A percentile compares a stretch with the other conserved stretches of the same genome.
phyloP scores from a whole-genome alignment of 176 grass and related monocot species.

The Miscanthus lutarioriparius region DNA sequence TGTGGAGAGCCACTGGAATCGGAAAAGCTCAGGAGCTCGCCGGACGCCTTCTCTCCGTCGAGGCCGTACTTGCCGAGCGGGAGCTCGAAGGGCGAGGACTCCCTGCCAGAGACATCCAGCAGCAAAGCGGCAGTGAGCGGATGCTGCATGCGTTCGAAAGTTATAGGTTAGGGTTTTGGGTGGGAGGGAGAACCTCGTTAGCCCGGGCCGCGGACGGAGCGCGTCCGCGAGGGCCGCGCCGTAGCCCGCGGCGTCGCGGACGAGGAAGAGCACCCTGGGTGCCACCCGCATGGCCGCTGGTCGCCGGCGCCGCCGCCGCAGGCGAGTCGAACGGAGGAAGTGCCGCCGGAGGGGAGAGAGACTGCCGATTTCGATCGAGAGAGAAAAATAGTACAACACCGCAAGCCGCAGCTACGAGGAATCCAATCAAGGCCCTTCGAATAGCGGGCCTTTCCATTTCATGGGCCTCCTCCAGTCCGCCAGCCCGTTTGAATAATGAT shows the following conservation, averaged over 20 bases:
- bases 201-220: constrained; percentile 33
- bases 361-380: background rate
- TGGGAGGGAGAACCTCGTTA: constrained; percentile 52
- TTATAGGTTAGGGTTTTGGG: constrained; percentile 35
- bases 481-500: background rate
- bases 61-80: constrained; percentile 60
- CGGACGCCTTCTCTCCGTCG: constrained; percentile 40
- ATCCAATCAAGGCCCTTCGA: too few species aligned
- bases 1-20: constrained; percentile 57
- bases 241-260: constrained; percentile 59
- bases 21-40: constrained; percentile 66
- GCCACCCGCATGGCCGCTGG: constrained; percentile 56
- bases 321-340: constrained; percentile 12
- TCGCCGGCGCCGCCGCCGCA: constrained; percentile 22
- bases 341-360: background rate
- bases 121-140: background rate
- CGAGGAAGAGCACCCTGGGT: constrained; percentile 52
- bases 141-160: background rate
- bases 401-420: too few species aligned
- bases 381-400: background rate
- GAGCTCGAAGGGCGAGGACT: constrained; percentile 49
- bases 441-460: background rate
- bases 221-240: constrained; percentile 55
- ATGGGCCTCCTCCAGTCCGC: background rate
- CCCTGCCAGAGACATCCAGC: constrained; percentile 51